Base-by-base conservation (phyloP, 1,284 basidiomycete species). In the Trametes versicolor region DNA sequence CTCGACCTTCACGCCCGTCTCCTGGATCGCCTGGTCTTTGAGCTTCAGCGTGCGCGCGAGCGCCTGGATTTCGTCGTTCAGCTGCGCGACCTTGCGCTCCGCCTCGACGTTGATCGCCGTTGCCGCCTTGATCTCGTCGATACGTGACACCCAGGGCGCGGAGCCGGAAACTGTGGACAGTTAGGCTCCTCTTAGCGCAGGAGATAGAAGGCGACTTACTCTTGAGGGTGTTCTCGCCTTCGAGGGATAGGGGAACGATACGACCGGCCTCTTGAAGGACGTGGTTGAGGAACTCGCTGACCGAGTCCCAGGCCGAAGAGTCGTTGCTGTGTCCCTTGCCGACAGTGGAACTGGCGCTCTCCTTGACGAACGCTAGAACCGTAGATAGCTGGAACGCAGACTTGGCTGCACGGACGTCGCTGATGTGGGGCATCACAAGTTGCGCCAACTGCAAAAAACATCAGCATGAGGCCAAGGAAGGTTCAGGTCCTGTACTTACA, bases 11-110 rank as follows among this genome's bases (percentile, higher is more conserved):
- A 99, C 95, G 6, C 83, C 82, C 7, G 90, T 84, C 75, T 99
- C 98, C 78, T 99, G 95, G 56, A 96, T 88, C 41, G 80, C 87
- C 82, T 98, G 94, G 69, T 99, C 97, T 79, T 95, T 89, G 48
- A 87, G 81, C 75, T 92, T 93, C 74, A 98, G 85, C 61, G 87
- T 94, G 32, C 95, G 90, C 34, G 91, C 85, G 63, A 98, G 87
- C 36, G 92, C 92, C 73, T 95, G 91, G 66, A 97, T 88, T 77
- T 99, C 95, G 66, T 98, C 96, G 66, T 90, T 91, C 29, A 98
- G 85, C 70, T 94, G 91, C 4, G 87, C 81, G 10, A 96, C 89
- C 77, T 94, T 94, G 53, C 91, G 87, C 76, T 99, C 97, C 0
- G 96, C 95, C 74, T 98, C 97, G 19, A 94, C 85, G 72, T 98